Conservation (phyloP, 169 alveolate species). For the Plasmodium berghei region DNA sequence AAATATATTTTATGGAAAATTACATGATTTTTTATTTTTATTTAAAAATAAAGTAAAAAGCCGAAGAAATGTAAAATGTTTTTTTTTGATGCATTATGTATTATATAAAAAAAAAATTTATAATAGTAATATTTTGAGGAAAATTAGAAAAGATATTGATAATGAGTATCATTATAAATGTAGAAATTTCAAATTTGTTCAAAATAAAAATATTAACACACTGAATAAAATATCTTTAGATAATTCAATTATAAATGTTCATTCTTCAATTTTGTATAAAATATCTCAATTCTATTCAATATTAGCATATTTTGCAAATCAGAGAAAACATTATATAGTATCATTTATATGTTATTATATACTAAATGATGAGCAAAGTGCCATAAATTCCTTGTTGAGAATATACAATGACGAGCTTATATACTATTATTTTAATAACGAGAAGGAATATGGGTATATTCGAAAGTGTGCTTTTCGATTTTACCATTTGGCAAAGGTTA, state of each 20-base stretch:
- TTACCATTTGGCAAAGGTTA: slow-evolving; percentile 73
- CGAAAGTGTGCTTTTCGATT: slow-evolving; percentile 77
- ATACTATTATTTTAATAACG: slow-evolving; percentile 62
- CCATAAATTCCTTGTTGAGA: slow-evolving; percentile 59
- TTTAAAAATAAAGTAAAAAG: slow-evolving; percentile 67
- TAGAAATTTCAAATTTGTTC: slow-evolving; percentile 56
- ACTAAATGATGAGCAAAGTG: slow-evolving; percentile 63
- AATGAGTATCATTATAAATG: slow-evolving; percentile 59
- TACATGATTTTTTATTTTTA: slow-evolving; percentile 69
- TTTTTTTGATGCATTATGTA: slow-evolving; percentile 60
- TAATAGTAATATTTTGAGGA: slow-evolving; percentile 23
- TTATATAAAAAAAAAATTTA: slow-evolving; percentile 41
- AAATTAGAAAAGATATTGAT: slow-evolving; percentile 38
- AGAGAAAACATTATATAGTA: slow-evolving; percentile 61
- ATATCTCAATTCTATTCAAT: slow-evolving; percentile 71
- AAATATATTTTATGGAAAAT: slow-evolving; percentile 76
- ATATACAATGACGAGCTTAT: slow-evolving; percentile 73
- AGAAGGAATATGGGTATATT: slow-evolving; percentile 60
- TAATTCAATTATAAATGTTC: slow-evolving; percentile 49
- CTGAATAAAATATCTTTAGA: slow-evolving; percentile 40
- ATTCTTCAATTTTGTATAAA: slow-evolving; percentile 62
- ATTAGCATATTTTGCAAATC: slow-evolving; percentile 73
- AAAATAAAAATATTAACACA: slow-evolving; percentile 53
- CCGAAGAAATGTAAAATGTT: slow-evolving; percentile 50
- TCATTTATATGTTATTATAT: slow-evolving; percentile 73